Percentiles rank a stretch among this genome's conserved stretches.
Conservation (phyloP, 441 rosid genomes). For the Euphorbia schlechtendalii region DNA sequence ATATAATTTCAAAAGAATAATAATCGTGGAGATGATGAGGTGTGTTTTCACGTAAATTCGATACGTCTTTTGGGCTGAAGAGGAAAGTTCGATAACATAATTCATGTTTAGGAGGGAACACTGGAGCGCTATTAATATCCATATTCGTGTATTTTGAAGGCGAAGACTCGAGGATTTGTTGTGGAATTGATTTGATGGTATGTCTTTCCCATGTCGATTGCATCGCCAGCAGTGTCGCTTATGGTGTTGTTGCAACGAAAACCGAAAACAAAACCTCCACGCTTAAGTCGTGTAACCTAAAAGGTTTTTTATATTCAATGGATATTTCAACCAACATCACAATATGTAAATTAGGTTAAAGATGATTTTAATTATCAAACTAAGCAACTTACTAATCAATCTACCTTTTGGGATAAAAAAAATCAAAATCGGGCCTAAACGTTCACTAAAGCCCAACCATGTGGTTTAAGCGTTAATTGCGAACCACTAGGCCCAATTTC, state of each 20-base stretch:
- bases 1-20: constrained; percentile 11
- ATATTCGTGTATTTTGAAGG: constrained; percentile 25
- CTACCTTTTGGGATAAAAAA: no score
- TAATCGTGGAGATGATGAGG: constrained; percentile 21
- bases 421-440: no score
- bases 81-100: constrained; percentile 33
- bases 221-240: constrained; percentile 31
- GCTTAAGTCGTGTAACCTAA: constrained; percentile 36
- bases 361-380: no score
- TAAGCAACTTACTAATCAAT: no score
- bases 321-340: not conserved
- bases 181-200: constrained; percentile 20
- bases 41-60: constrained; percentile 21
- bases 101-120: constrained; percentile 14
- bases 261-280: constrained; percentile 42
- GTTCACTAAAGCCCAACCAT: no score
- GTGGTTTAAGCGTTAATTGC: no score
- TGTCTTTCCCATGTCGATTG: constrained; percentile 38
- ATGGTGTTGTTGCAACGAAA: constrained; percentile 38
- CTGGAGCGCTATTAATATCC: not conserved
- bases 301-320: not conserved
- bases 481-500: no score
- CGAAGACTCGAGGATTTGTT: constrained; percentile 23
- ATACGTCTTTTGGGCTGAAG: constrained; percentile 22
- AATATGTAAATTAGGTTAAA: no score